Conservation (phyloP, 2,329 filamentous ascomycete species). For the Zymoseptoria passerinii region DNA sequence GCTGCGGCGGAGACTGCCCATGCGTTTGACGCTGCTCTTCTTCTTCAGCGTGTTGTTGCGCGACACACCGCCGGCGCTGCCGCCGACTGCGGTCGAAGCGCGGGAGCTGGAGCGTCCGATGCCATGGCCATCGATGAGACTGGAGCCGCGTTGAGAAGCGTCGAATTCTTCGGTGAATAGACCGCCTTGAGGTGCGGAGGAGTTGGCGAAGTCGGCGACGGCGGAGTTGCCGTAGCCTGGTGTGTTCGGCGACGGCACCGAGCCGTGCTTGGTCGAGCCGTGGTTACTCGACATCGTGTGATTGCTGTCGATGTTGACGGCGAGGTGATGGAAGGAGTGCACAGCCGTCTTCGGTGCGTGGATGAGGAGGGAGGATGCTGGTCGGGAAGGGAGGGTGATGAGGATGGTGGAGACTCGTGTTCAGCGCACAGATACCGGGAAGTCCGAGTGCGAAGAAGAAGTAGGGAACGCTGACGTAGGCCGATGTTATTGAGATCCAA, state of each 20-base stretch:
- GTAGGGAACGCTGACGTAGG: background rate
- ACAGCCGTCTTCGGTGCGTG: background rate
- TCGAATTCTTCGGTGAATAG: background rate
- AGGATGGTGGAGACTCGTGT: background rate
- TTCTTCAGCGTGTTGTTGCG: conserved; percentile 78
- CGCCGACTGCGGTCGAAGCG: conserved; percentile 35
- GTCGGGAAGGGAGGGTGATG: background rate
- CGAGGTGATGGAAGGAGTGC: background rate
- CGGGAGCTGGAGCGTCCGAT: conserved; percentile 57
- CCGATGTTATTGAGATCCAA: background rate
- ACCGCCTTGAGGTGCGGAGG: background rate
- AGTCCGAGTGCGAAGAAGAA: too few relatives aligned
- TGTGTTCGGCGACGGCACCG: background rate
- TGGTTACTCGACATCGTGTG: background rate
- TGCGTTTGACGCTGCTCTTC: conserved; percentile 68
- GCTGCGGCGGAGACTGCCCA: conserved; percentile 66
- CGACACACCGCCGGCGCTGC: conserved; percentile 33
- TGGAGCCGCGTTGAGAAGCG: background rate
- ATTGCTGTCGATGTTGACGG: background rate
- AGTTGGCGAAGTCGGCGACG: background rate
- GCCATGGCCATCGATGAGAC: conserved; percentile 3
- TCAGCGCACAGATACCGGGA: background rate
- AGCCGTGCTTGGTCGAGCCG: background rate
- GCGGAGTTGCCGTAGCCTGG: background rate
- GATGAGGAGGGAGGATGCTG: background rate